Conservation (phyloP, 2,329 filamentous ascomycete species). For the Diaporthe humulicola region DNA sequence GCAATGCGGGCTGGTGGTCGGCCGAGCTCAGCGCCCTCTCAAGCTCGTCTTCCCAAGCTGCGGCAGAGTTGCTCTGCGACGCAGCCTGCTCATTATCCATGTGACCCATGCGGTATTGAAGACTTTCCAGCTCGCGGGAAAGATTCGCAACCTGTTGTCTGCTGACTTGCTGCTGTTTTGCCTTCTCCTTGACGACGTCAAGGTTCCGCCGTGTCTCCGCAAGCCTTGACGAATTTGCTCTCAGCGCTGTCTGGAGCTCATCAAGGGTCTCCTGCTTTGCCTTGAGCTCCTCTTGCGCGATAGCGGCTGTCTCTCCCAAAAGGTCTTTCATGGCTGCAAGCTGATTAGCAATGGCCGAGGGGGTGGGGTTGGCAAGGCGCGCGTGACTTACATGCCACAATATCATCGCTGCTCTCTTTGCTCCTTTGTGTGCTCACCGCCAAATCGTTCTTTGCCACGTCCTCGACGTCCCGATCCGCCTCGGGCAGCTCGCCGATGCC, state of each 20-base stretch:
- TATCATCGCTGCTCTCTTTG: slow-evolving; percentile 82
- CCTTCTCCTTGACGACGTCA: slow-evolving; percentile 76
- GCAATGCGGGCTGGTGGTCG: slow-evolving; percentile 62
- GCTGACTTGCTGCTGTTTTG: slow-evolving; percentile 74
- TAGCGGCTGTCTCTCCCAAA: slow-evolving; percentile 81
- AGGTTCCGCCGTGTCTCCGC: slow-evolving; percentile 81
- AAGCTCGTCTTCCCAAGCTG: slow-evolving; percentile 68
- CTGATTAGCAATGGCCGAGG: slow-evolving; percentile 51
- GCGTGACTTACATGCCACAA: slow-evolving; percentile 77
- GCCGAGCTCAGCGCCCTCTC: slow-evolving; percentile 60
- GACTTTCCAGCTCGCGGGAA: slow-evolving; percentile 77
- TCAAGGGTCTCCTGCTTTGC: slow-evolving; percentile 89
- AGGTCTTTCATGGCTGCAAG: slow-evolving; percentile 82
- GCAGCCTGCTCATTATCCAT: slow-evolving; percentile 59
- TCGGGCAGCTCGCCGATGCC: slow-evolving; percentile 81
- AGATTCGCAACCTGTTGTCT: slow-evolving; percentile 84
- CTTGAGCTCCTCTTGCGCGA: slow-evolving; percentile 85
- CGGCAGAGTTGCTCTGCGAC: slow-evolving; percentile 60
- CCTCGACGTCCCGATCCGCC: slow-evolving; percentile 72
- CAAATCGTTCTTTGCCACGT: slow-evolving; percentile 59
- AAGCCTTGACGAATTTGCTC: slow-evolving; percentile 83
- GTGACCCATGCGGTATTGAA: slow-evolving; percentile 68
- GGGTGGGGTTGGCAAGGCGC: background rate
- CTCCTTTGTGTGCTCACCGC: slow-evolving; percentile 66
- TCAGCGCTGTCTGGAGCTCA: slow-evolving; percentile 82